Conservation (phyloP, 2,329 filamentous ascomycete genomes). For the Monilinia polystroma region DNA sequence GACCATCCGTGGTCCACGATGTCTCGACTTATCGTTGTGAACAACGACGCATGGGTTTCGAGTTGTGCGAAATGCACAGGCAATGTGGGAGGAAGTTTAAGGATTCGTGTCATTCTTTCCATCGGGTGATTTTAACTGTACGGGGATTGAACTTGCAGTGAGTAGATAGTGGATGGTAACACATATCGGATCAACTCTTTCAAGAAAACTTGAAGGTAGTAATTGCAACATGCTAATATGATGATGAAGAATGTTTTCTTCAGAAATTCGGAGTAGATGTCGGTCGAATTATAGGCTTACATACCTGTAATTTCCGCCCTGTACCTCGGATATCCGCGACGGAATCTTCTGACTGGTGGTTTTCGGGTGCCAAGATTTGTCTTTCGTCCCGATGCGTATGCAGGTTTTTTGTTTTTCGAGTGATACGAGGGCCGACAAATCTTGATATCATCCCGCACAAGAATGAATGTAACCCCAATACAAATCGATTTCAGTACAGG, state of each 20-base stretch:
- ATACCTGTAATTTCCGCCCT: constrained; percentile 4
- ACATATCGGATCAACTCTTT: not conserved
- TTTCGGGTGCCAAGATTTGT: not conserved
- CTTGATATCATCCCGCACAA: not conserved
- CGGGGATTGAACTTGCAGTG: constrained; percentile 14
- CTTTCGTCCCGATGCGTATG: constrained; percentile 16
- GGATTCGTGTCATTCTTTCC: constrained; percentile 1
- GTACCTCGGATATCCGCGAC: not conserved
- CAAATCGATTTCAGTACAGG: no score
- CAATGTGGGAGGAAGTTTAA: not conserved
- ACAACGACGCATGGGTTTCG: not conserved
- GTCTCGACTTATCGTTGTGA: not conserved
- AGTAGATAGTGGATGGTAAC: not conserved
- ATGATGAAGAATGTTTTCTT: not conserved
- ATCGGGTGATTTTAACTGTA: constrained; percentile 6
- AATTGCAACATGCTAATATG: constrained; percentile 11
- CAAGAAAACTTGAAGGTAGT: not conserved
- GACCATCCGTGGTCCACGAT: not conserved
- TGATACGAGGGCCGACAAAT: not conserved
- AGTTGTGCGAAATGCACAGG: constrained; percentile 10
- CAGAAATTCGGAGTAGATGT: not conserved
- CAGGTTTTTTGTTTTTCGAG: not conserved
- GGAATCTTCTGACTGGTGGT: not conserved
- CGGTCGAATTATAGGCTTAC: constrained; percentile 5
- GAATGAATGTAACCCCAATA: not conserved